A percentile compares a stretch with the other conserved stretches of the same genome.
These are phyloP conservation scores for Chara braunii DNA, from an alignment of 139 green algal species.

Conservation along the genomic window DNA sequence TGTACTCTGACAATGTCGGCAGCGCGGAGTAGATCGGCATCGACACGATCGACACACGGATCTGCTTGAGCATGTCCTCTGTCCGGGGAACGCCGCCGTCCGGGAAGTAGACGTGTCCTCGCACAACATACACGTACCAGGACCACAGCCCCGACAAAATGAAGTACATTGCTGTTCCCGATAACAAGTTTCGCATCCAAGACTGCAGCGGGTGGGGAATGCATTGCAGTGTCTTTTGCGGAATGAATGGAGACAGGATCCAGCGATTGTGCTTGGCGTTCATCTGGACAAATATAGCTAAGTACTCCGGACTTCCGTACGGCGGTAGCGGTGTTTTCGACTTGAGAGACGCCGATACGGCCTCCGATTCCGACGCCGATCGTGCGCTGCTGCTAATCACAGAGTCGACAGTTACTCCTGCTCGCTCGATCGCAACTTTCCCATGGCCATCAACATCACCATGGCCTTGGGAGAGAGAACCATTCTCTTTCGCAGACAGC, in stretches of 20 bases:
- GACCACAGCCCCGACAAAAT: conserved; percentile 55
- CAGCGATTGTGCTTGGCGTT: not conserved
- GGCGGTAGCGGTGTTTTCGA: not conserved
- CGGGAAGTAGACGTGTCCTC: conserved; percentile 1
- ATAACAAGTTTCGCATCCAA: conserved; percentile 58
- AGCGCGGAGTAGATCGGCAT: conserved; percentile 83
- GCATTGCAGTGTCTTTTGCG: not conserved
- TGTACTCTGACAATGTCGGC: conserved; percentile 63
- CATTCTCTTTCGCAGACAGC: too few relatives aligned
- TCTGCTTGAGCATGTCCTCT: conserved; percentile 49
- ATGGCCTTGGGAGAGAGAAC: too few relatives aligned
- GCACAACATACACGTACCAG: conserved; percentile 51
- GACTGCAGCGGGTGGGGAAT: not conserved
- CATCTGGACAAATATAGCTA: not conserved
- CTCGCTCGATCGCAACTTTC: too few relatives aligned
- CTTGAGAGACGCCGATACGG: too few relatives aligned
- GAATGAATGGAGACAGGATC: not conserved
- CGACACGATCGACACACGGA: conserved; percentile 55
- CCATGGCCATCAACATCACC: too few relatives aligned
- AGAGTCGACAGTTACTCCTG: too few relatives aligned
- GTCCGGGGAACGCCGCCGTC: not conserved
- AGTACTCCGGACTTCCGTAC: not conserved
- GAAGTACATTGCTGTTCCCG: conserved; percentile 64
- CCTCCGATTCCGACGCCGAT: too few relatives aligned
- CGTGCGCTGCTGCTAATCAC: too few relatives aligned